Evolutionary conservation across 2,329 filamentous ascomycete genomes (phyloP).

Genomic region (Ophioceras dolichostomum): DNA sequence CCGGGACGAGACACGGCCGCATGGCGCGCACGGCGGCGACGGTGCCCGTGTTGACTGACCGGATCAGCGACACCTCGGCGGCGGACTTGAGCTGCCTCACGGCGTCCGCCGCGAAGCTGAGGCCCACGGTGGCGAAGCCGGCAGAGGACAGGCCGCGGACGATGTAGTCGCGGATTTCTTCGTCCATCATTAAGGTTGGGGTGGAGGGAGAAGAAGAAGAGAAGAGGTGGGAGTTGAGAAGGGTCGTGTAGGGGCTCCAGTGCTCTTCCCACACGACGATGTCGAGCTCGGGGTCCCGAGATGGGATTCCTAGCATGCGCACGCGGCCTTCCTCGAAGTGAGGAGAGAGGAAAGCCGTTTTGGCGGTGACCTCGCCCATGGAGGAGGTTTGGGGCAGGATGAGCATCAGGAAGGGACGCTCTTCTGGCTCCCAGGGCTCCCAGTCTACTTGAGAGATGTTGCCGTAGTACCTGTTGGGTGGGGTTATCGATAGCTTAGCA

Average conservation of each 20-base stretch:
- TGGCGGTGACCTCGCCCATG: slow-evolving; percentile 31
- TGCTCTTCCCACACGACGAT: slow-evolving; percentile 52
- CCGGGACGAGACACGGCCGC: slow-evolving; percentile 38
- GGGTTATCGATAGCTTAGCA: not conserved
- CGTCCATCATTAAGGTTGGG: slow-evolving; percentile 47
- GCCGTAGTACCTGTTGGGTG: slow-evolving; percentile 38
- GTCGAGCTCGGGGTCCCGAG: slow-evolving; percentile 31
- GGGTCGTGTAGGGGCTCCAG: slow-evolving; percentile 48
- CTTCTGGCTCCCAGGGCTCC: slow-evolving; percentile 55
- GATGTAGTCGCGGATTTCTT: slow-evolving; percentile 53
- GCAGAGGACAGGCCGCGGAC: slow-evolving; percentile 37
- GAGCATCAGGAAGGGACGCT: slow-evolving; percentile 51
- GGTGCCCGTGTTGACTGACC: slow-evolving; percentile 52
- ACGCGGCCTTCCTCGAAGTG: slow-evolving; percentile 49
- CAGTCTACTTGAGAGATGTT: slow-evolving; percentile 49
- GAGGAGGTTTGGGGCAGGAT: slow-evolving; percentile 31
- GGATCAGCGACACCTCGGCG: slow-evolving; percentile 42
- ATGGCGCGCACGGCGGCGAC: slow-evolving; percentile 48
- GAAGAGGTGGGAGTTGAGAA: slow-evolving; percentile 31
- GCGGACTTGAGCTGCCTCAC: slow-evolving; percentile 46
- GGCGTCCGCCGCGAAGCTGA: slow-evolving; percentile 40
- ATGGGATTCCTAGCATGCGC: slow-evolving; percentile 45
- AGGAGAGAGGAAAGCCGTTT: slow-evolving; percentile 45
- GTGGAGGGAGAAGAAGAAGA: slow-evolving; percentile 7
- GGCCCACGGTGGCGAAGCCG: slow-evolving; percentile 43